Percentiles rank a stretch among this genome's conserved stretches.
Evolutionary conservation across 768 basidiomycete species (phyloP).

Genomic region (Daedalea quercina): DNA sequence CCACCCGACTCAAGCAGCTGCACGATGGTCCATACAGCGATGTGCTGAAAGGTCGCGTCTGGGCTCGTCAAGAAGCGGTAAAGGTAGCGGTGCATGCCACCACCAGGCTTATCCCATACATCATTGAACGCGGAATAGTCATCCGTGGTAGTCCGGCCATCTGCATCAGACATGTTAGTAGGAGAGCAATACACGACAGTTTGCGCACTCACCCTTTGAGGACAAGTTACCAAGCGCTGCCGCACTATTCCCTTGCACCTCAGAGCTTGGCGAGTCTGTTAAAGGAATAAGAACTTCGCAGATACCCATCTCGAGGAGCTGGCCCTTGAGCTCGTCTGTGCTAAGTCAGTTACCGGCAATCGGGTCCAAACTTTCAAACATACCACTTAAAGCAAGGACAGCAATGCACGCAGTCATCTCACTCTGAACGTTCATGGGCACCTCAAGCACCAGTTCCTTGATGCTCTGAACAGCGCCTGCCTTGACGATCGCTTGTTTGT

Average conservation of each 20-base stretch:
- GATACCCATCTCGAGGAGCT: slow-evolving; percentile 96
- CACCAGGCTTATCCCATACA: slow-evolving; percentile 97
- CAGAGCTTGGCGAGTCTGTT: slow-evolving; percentile 92
- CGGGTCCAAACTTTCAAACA: slow-evolving; percentile 21
- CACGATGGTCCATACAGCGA: slow-evolving; percentile 99
- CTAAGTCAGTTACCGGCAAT: background rate
- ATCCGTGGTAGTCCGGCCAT: slow-evolving; percentile 67
- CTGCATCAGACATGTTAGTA: slow-evolving; percentile 28
- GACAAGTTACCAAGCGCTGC: slow-evolving; percentile 97
- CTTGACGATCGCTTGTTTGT: slow-evolving; percentile 96
- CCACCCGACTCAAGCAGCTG: slow-evolving; percentile 96
- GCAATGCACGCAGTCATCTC: slow-evolving; percentile 99
- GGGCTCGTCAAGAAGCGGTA: slow-evolving; percentile 89
- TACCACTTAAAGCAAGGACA: slow-evolving; percentile 91
- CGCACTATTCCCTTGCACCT: slow-evolving; percentile 98
- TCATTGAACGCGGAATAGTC: slow-evolving; percentile 97
- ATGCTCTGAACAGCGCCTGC: slow-evolving; percentile 96
- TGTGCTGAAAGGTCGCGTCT: slow-evolving; percentile 98
- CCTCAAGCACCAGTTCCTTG: slow-evolving; percentile 91
- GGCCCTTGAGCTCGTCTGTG: slow-evolving; percentile 92
- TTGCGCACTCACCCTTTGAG: slow-evolving; percentile 67
- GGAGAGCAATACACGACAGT: background rate
- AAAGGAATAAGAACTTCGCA: slow-evolving; percentile 96
- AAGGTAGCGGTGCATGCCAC: slow-evolving; percentile 93
- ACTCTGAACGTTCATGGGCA: slow-evolving; percentile 95